Evolutionary conservation across 2,329 filamentous ascomycete genomes (phyloP).

Genomic region (Akanthomyces muscarius): DNA sequence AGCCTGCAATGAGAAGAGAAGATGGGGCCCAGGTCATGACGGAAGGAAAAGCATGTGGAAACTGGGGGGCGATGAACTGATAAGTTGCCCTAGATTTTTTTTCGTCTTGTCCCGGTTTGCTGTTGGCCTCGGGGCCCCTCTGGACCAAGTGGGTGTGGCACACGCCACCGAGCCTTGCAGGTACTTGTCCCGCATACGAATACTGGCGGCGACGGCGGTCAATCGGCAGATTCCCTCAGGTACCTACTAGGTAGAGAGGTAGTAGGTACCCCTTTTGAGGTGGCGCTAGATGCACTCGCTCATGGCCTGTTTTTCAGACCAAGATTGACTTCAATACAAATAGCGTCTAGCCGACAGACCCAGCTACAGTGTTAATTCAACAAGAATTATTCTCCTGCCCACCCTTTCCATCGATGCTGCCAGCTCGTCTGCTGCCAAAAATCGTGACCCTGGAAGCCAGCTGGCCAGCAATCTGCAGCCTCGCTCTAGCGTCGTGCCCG

Average conservation of each 20-base stretch:
- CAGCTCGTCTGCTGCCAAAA: no score
- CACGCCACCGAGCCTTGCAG: not conserved
- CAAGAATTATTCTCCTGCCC: no score
- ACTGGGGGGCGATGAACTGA: slow-evolving; percentile 16
- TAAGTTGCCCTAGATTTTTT: slow-evolving; percentile 8
- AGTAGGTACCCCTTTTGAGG: not conserved
- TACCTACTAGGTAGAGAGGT: not conserved
- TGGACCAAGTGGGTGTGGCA: not conserved
- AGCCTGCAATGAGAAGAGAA: not conserved
- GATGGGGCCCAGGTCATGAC: not conserved
- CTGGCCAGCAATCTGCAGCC: slow-evolving; percentile 6
- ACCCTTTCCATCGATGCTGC: no score
- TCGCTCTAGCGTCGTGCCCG: not conserved
- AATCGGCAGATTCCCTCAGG: slow-evolving; percentile 10
- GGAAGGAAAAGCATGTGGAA: slow-evolving; percentile 16
- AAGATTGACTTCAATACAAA: not conserved
- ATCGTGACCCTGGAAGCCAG: not conserved
- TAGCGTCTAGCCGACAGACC: no score
- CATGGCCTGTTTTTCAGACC: not conserved
- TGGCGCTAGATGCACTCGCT: not conserved
- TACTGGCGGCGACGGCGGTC: not conserved
- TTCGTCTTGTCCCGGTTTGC: not conserved
- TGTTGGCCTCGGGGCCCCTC: not conserved
- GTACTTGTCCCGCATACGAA: slow-evolving; percentile 12
- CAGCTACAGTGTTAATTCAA: no score